These are phyloP conservation scores for Heliamphora pulchella DNA, from an alignment of 179 eudicot species.

Conservation along the genomic window DNA sequence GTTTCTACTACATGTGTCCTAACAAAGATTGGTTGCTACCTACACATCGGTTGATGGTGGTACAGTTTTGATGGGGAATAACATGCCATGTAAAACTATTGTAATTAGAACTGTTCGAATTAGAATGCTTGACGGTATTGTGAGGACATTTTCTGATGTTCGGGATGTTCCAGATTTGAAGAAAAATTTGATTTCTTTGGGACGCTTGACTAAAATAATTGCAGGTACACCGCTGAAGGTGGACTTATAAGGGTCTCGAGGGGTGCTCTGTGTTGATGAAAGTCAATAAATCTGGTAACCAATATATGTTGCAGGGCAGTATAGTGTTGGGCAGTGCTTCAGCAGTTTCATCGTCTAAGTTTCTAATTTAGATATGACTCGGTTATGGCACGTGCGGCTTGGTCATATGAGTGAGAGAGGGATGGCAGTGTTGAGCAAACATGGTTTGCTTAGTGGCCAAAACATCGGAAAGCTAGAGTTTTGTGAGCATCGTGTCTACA, in stretches of 20 bases:
- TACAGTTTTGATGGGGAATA: neutral
- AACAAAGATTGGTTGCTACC: neutral
- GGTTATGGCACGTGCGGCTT: too few relatives aligned
- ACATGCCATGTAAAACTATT: neutral
- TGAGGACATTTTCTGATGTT: neutral
- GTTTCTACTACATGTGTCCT: neutral
- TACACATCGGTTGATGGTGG: neutral
- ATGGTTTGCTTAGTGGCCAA: neutral
- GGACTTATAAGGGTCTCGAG: too few relatives aligned
- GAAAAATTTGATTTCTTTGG: neutral
- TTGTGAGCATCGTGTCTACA: neutral
- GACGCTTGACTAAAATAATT: too few relatives aligned
- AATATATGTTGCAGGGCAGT: neutral
- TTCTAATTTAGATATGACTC: neutral
- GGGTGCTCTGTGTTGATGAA: neutral
- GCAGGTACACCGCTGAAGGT: too few relatives aligned
- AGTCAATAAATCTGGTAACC: neutral
- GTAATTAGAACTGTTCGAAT: neutral
- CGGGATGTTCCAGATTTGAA: neutral
- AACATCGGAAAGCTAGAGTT: neutral
- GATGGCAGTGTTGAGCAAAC: neutral
- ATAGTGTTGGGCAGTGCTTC: neutral
- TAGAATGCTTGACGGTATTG: neutral
- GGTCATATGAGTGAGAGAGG: too few relatives aligned
- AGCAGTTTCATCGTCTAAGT: neutral